phyloP scores from a whole-genome alignment of 108 stramenopile species.

The Skeletonema menzelii region DNA sequence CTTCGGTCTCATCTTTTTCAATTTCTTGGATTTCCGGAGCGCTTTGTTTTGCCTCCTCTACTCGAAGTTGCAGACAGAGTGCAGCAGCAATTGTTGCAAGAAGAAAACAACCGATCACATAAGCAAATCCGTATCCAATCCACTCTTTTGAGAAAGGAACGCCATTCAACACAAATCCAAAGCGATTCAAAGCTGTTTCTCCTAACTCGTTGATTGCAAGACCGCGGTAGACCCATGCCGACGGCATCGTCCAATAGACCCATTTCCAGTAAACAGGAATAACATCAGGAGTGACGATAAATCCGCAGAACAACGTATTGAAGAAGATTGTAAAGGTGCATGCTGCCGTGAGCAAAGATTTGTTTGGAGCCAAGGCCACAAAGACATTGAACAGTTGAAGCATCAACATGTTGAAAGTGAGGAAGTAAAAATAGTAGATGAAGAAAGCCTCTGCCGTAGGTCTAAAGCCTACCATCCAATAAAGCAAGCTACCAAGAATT shows the following conservation, averaged over 20 bases:
- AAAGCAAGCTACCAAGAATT: slow-evolving; percentile 30
- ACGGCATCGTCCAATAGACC: slow-evolving; percentile 38
- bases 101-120: slow-evolving; percentile 43
- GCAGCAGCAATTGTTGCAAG: slow-evolving; percentile 46
- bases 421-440: slow-evolving; percentile 27
- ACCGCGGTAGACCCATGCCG: slow-evolving; percentile 43
- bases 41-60: slow-evolving; percentile 17
- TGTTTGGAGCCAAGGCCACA: slow-evolving; percentile 25
- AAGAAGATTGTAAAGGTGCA: slow-evolving; percentile 34
- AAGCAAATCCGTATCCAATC: slow-evolving; percentile 64
- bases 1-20: slow-evolving; percentile 9
- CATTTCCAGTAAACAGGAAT: slow-evolving; percentile 41
- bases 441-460: slow-evolving; percentile 17
- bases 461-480: slow-evolving; percentile 46
- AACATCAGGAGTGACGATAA: slow-evolving; percentile 31
- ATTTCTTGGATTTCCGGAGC: not conserved
- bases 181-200: slow-evolving; percentile 40
- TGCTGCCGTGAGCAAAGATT: slow-evolving; percentile 27
- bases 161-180: slow-evolving; percentile 49
- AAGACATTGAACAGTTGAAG: slow-evolving; percentile 25
- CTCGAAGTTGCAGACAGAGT: slow-evolving; percentile 29
- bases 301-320: slow-evolving; percentile 41
- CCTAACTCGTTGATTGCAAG: slow-evolving; percentile 34
- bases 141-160: slow-evolving; percentile 49
- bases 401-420: slow-evolving; percentile 33